phyloP scores from a whole-genome alignment of 2,329 filamentous ascomycete species.

The Graphilbum sp. region DNA sequence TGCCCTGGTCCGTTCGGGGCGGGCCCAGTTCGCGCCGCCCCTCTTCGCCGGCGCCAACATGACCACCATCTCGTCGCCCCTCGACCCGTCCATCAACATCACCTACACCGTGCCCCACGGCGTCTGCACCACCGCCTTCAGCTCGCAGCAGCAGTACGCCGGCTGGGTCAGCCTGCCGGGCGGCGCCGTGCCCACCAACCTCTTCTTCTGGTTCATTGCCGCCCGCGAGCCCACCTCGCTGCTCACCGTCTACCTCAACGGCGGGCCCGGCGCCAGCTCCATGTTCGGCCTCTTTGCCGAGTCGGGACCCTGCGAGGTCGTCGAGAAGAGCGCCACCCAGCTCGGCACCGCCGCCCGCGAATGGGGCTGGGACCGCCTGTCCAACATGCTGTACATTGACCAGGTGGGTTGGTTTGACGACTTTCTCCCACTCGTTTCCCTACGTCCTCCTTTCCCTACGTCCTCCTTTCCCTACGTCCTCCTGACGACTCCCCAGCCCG shows the following conservation, averaged over 20 bases:
- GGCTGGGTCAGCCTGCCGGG: conserved; percentile 51
- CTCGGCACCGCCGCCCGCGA: conserved; percentile 40
- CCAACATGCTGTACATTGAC: conserved; percentile 40
- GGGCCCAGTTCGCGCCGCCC: conserved; percentile 17
- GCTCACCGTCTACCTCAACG: conserved; percentile 48
- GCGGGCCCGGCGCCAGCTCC: conserved; percentile 48
- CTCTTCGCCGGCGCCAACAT: conserved; percentile 19
- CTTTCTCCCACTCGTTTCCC: neutral
- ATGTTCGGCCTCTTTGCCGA: conserved; percentile 48
- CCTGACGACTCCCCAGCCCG: conserved; percentile 26
- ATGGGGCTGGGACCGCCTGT: conserved; percentile 48
- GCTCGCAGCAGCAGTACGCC: conserved; percentile 50
- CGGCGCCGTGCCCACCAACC: conserved; percentile 30
- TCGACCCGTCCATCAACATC: conserved; percentile 47
- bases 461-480: neutral
- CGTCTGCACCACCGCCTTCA: conserved; percentile 48
- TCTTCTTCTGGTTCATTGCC: conserved; percentile 35
- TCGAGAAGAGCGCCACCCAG: conserved; percentile 28
- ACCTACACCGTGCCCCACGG: conserved; percentile 46
- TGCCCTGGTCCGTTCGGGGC: conserved; percentile 3
- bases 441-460: neutral
- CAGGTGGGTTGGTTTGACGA: too few species aligned
- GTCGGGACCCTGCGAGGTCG: conserved; percentile 35
- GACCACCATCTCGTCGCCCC: conserved; percentile 42
- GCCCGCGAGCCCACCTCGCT: conserved; percentile 24